Evolutionary conservation across 306 rosid species (phyloP), one percentile per base, ranked within the genome.

Genomic region (Rosa chinensis): DNA sequence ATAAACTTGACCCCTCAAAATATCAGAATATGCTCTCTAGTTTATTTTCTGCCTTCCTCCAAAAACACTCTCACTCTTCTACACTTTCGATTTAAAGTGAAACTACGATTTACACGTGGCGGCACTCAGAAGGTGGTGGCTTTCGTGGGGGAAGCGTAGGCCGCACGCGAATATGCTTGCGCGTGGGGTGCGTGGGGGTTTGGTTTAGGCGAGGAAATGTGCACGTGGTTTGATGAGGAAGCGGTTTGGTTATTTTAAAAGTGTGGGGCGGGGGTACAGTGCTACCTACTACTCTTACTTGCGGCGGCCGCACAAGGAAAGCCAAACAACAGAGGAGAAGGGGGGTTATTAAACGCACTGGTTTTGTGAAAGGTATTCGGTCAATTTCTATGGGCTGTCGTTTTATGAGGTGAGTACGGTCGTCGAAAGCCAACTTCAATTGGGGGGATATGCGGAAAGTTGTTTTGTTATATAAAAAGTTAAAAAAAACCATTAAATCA

Each of bases 381-480:
- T 80, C 83, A 78, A 56, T 47, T 81, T 55, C 80, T 35, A 48
- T 79, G 87, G 85, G 84, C 79, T 18, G 84, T n/a, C 86, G 81
- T 64, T 83, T 78, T 77, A n/a, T 43, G 7, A 5, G 37, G 40
- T 23, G 18, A 0, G 10, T 5, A 43, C 6, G 66, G 59, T 64
- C 16, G 48, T 66, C 32, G 14, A 37, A 37, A 21, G 40, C 18
- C 67, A 59, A 59, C 35, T 11, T 59, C 21, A 0, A 28, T 28
- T 25, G 28, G 28, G 28, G 32, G 32, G 32, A 6, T 68, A 76
- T 55, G 37, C 55, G 55, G 25, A 21, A 21, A 20, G 53, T 45
- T 21, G 13, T 14, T n/a, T 25, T 25, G 25, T 25, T 59, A 2
- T 28, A 28, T 25, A 28, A 28, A 28, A 28, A 28, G 28, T 28